phyloP scores from a whole-genome alignment of 2,329 filamentous ascomycete species.

The Trichoderma asperellum region DNA sequence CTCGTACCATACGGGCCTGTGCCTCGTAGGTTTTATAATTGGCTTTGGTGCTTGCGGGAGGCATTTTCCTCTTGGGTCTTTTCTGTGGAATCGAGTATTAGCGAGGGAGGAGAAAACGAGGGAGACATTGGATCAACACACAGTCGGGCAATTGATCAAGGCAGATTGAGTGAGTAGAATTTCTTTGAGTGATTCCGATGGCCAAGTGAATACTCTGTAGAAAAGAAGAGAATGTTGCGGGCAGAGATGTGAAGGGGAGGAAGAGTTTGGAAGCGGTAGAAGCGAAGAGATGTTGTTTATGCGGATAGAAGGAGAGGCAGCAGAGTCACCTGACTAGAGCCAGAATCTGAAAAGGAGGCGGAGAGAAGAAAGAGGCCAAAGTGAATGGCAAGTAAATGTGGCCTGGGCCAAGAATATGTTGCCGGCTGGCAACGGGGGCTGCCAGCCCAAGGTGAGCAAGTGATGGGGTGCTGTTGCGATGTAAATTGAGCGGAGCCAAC shows the following conservation, averaged over 20 bases:
- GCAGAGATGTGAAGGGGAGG: conserved; percentile 3
- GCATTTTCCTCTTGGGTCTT: conserved; percentile 44
- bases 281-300: neutral
- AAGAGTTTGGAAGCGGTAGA: neutral
- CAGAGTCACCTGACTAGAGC: conserved; percentile 20
- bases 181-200: neutral
- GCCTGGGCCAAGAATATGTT: neutral
- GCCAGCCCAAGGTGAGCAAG: neutral
- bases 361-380: neutral
- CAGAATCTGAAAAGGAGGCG: neutral
- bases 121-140: neutral
- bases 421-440: conserved; percentile 9
- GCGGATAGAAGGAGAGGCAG: neutral
- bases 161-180: neutral
- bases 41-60: conserved; percentile 47
- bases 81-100: neutral
- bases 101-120: neutral
- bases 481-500: neutral
- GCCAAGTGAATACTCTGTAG: neutral
- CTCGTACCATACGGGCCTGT: conserved; percentile 62
- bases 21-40: conserved; percentile 66
- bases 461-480: neutral
- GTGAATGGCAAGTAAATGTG: conserved; percentile 11
- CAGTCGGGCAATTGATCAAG: neutral
- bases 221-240: neutral